Conservation (phyloP, 2,329 filamentous ascomycete species). For the Aureobasidium sp. region DNA sequence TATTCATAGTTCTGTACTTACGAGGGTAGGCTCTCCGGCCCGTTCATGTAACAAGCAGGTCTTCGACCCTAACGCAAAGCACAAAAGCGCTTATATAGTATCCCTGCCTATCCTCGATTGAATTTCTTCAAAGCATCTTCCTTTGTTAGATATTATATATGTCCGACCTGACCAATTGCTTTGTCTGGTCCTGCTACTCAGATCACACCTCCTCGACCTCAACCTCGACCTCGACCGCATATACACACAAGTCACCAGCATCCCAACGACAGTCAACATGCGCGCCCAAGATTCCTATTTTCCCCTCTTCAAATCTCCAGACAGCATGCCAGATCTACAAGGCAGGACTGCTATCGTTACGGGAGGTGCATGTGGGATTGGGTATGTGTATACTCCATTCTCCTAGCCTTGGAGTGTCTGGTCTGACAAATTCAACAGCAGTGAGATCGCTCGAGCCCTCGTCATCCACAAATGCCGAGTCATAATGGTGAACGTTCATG, state of each 20-base stretch:
- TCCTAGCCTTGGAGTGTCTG: background rate
- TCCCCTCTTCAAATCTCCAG: conserved; percentile 11
- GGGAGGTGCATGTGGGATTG: conserved; percentile 18
- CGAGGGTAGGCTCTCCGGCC: conserved; percentile 4
- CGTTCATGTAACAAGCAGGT: background rate
- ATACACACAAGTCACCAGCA: conserved; percentile 59
- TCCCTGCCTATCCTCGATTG: background rate
- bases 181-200: conserved; percentile 12
- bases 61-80: background rate
- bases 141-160: background rate
- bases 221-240: conserved; percentile 31
- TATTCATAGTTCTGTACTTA: background rate
- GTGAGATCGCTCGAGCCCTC: conserved; percentile 20
- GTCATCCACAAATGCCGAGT: conserved; percentile 20
- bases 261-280: background rate
- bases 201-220: conserved; percentile 42
- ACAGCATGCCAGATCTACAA: conserved; percentile 12
- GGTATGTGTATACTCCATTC: background rate
- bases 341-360: conserved; percentile 17
- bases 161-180: conserved; percentile 8
- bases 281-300: conserved; percentile 1
- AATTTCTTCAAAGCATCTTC: background rate
- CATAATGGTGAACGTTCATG: conserved; percentile 28
- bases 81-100: background rate
- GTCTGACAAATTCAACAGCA: background rate